Percentiles rank a stretch among this genome's conserved stretches.
phyloP scores from a whole-genome alignment of 2,329 filamentous ascomycete genomes.

The Aspergillus unguis region DNA sequence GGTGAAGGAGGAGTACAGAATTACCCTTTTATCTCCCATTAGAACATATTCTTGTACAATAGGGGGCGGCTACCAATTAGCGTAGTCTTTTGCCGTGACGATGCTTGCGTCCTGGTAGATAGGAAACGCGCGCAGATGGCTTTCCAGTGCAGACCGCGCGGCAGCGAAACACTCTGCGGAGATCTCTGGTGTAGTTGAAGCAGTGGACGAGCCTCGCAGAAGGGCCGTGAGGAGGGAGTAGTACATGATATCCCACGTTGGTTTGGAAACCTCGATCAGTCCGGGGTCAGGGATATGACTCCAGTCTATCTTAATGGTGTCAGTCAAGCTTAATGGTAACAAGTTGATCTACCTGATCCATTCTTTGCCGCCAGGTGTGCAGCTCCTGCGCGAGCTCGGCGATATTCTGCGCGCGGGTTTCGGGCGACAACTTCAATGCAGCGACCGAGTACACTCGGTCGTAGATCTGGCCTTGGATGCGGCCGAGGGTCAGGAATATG shows the following conservation, averaged over 20 bases:
- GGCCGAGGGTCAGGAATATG: conserved; percentile 10
- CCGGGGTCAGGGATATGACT: conserved; percentile 9
- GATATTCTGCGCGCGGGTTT: conserved; percentile 9
- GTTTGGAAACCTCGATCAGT: conserved; percentile 13
- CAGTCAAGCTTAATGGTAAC: background rate
- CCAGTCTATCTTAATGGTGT: conserved; percentile 12
- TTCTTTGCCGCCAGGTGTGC: conserved; percentile 11
- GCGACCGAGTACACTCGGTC: conserved; percentile 16
- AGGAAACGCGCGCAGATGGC: conserved; percentile 18
- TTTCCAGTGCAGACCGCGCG: conserved; percentile 17
- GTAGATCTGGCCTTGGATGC: conserved; percentile 14
- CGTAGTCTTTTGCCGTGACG: conserved; percentile 17
- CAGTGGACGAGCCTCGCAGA: conserved; percentile 13
- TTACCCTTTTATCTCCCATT: conserved; percentile 16
- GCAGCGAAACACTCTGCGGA: conserved; percentile 17
- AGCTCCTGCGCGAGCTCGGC: conserved; percentile 10
- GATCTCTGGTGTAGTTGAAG: conserved; percentile 11
- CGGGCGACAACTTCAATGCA: conserved; percentile 4
- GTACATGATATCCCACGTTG: conserved; percentile 22
- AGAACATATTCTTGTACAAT: background rate
- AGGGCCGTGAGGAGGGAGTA: conserved; percentile 19
- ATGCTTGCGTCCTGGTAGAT: conserved; percentile 7
- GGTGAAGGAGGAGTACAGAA: conserved; percentile 24
- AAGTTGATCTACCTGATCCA: conserved; percentile 2
- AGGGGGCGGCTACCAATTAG: conserved; percentile 16